Evolutionary conservation across 2,329 filamentous ascomycete genomes (phyloP).

Genomic region (Harringtonia lauricola): DNA sequence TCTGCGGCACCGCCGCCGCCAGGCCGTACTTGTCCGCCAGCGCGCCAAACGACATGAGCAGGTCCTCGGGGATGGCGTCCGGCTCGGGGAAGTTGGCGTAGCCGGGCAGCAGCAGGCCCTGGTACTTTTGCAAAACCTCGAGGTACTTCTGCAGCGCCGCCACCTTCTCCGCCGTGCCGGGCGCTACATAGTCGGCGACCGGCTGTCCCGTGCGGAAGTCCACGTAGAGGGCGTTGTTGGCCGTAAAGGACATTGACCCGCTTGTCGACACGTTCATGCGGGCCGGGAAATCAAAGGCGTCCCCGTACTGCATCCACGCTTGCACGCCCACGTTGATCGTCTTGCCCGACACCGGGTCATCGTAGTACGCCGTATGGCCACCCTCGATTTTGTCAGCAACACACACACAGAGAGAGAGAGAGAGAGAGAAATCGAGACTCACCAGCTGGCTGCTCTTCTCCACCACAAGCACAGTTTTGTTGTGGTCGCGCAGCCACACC

Average conservation of each 20-base stretch:
- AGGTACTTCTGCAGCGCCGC: constrained; percentile 7
- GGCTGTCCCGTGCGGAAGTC: constrained; percentile 20
- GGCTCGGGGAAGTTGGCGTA: constrained; percentile 4
- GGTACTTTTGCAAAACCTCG: constrained; percentile 14
- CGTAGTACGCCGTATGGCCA: constrained; percentile 21
- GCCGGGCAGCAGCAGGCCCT: constrained; percentile 7
- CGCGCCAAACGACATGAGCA: constrained; percentile 28
- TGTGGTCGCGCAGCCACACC: constrained; percentile 7
- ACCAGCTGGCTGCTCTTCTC: constrained; percentile 8
- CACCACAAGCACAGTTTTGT: constrained; percentile 6
- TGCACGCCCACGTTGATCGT: constrained; percentile 13
- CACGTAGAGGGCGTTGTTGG: constrained; percentile 12
- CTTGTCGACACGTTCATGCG: constrained; percentile 19
- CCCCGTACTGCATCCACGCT: constrained; percentile 19
- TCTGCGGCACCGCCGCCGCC: constrained; percentile 18
- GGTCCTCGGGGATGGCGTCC: constrained; percentile 28
- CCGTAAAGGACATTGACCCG: constrained; percentile 16
- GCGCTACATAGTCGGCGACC: constrained; percentile 7
- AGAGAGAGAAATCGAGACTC: background rate
- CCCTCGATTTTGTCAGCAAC: constrained; percentile 11
- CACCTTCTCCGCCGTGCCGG: constrained; percentile 2
- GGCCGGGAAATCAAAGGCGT: constrained; percentile 20
- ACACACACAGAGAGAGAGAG: background rate
- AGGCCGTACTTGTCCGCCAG: constrained; percentile 31
- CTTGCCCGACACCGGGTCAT: constrained; percentile 16